Percentiles rank a stretch among this genome's conserved stretches.
Conservation (phyloP, 2,329 filamentous ascomycete genomes). For the Colletotrichum sp. region DNA sequence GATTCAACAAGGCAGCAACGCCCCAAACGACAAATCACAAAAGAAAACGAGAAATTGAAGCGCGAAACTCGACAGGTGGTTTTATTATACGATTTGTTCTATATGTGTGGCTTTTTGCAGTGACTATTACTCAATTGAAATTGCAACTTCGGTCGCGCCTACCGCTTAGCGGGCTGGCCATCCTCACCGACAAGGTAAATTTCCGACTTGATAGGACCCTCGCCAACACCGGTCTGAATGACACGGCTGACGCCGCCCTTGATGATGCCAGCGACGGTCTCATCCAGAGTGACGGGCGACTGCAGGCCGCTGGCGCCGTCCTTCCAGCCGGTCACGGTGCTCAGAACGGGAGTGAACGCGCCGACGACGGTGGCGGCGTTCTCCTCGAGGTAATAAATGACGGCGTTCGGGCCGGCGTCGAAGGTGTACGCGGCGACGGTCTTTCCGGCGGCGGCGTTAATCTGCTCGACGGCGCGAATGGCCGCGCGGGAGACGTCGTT, state of each 20-base stretch:
- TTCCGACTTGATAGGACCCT: slow-evolving; percentile 83
- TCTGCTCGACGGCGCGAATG: slow-evolving; percentile 85
- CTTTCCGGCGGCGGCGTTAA: slow-evolving; percentile 81
- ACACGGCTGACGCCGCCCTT: slow-evolving; percentile 85
- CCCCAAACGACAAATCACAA: neutral
- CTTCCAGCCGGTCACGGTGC: slow-evolving; percentile 74
- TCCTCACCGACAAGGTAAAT: slow-evolving; percentile 76
- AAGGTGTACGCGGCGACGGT: slow-evolving; percentile 94
- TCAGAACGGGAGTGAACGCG: slow-evolving; percentile 73
- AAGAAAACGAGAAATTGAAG: neutral
- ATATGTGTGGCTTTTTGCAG: neutral
- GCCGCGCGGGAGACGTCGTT: slow-evolving; percentile 91
- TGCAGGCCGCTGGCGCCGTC: slow-evolving; percentile 58
- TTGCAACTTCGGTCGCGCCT: neutral
- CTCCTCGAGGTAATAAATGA: slow-evolving; percentile 92
- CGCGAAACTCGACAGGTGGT: neutral
- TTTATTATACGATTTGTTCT: neutral
- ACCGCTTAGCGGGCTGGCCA: slow-evolving; percentile 53
- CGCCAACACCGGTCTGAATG: slow-evolving; percentile 90
- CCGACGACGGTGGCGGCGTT: slow-evolving; percentile 77
- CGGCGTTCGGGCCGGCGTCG: slow-evolving; percentile 95
- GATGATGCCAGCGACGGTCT: slow-evolving; percentile 68
- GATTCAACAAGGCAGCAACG: neutral
- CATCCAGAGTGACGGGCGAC: slow-evolving; percentile 64
- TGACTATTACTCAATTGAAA: neutral